These are phyloP conservation scores for Macrophomina tecta DNA, from an alignment of 2,329 filamentous ascomycete species.

Conservation along the genomic window DNA sequence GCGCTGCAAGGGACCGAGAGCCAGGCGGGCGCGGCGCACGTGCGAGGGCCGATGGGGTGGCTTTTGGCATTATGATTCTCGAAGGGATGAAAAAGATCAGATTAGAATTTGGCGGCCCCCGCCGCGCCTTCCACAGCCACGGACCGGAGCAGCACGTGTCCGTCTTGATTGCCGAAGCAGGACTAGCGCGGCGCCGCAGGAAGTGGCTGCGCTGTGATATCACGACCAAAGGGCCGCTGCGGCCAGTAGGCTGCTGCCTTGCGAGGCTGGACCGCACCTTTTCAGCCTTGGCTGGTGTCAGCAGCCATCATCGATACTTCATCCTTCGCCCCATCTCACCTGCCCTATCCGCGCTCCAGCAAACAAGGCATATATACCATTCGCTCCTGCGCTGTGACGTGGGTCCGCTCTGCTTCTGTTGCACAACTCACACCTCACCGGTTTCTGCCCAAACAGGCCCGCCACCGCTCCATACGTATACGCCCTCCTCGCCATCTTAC, in stretches of 20 bases:
- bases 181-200: background rate
- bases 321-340: background rate
- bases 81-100: background rate
- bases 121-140: slow-evolving; percentile 5
- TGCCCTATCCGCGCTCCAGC: background rate
- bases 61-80: background rate
- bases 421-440: slow-evolving; percentile 5
- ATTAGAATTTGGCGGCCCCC: slow-evolving; percentile 18
- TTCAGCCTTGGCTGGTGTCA: slow-evolving; percentile 9
- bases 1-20: background rate
- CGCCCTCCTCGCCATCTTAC: background rate
- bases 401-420: background rate
- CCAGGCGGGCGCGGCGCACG: background rate
- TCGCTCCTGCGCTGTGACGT: slow-evolving; percentile 13
- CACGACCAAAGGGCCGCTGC: slow-evolving; percentile 4
- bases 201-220: slow-evolving; percentile 15
- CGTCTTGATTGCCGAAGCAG: background rate
- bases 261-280: background rate
- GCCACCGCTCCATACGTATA: background rate
- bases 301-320: background rate
- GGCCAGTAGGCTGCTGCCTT: background rate
- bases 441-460: background rate
- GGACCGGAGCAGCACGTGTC: background rate
- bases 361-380: slow-evolving; percentile 7
- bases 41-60: background rate